Evolutionary conservation across 495 filamentous ascomycete genomes (phyloP).

Genomic region (Penicillium parvum): DNA sequence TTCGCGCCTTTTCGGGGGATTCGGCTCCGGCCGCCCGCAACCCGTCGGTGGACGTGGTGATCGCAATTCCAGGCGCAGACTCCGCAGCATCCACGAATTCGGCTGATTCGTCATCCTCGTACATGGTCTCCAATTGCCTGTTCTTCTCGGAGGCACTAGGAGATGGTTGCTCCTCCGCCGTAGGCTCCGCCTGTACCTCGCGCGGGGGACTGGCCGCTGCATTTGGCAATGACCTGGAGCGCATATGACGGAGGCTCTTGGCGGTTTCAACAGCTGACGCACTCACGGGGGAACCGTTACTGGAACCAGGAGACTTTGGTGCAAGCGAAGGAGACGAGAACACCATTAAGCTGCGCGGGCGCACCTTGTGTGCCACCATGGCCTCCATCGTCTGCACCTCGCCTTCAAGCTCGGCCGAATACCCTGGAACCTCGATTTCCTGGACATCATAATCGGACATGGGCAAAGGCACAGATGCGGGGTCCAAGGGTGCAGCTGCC

Average conservation of each 20-base stretch:
- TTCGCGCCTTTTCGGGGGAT: constrained; percentile 16
- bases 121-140: constrained; percentile 39
- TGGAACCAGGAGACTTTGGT: constrained; percentile 33
- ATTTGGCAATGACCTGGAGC: constrained; percentile 52
- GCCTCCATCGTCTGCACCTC: constrained; percentile 51
- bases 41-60: constrained; percentile 17
- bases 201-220: constrained; percentile 23
- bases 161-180: constrained; percentile 19
- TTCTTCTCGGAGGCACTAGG: constrained; percentile 34
- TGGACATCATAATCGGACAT: constrained; percentile 63
- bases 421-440: constrained; percentile 69
- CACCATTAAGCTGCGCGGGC: constrained; percentile 62
- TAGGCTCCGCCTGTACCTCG: constrained; percentile 12
- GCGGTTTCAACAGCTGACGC: constrained; percentile 20
- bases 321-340: constrained; percentile 36
- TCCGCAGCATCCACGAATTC: constrained; percentile 28
- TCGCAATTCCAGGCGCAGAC: constrained; percentile 17
- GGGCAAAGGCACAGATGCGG: constrained; percentile 59
- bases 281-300: constrained; percentile 27
- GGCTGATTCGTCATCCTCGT: constrained; percentile 37
- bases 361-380: constrained; percentile 44
- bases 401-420: constrained; percentile 54
- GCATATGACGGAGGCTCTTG: constrained; percentile 36
- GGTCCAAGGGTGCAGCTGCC: constrained; percentile 34
- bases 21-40: constrained; percentile 7